Base-by-base conservation (phyloP, 2,329 filamentous ascomycete species). In the Arthrinium puccinioides region DNA sequence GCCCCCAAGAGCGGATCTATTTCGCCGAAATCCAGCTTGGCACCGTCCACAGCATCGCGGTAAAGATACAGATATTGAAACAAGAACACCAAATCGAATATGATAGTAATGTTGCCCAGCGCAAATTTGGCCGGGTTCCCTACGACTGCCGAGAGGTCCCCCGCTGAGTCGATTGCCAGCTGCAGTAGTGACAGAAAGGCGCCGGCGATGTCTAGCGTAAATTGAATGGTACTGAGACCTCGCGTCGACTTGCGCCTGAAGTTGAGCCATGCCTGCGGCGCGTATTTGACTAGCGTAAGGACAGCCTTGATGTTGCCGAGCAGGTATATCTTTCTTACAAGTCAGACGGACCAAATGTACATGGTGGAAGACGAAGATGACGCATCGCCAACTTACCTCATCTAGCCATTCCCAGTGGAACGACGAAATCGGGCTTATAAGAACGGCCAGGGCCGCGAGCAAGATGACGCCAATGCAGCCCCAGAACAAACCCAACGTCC, bases 71-170 rank as follows among this genome's bases (percentile, higher is more conserved):
- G 37, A 13, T 38, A 26, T 31, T 41, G 39, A 21, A 37, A 34
- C 13, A 41, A 33, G 21, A 26, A 37, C 5, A 38, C 10, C 4
- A 41, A 15, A 28, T 41, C 36, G 30, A 41, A 41, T 20, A 41
- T 28, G 7, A 41, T 27, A 14, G 39, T 41, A 30, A 41, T 31
- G 11, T 41, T 41, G 25, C 34, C 39, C 18, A 41, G 32, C 6
- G 36, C 39, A 14, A 41, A 38, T 31, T 41, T 41, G 26, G 39
- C 39, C 16, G 39, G 39, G 36, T 41, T 41, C 8, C 23, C 39
- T 30, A 32, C 24, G 11, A 41, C 30, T 3, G 32, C 36, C 3
- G 36, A 34, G 3, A 30, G 13, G 23, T 38, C 25, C 21, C 37
- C 39, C 3, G 30, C 20, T n/a, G 25, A 8, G 25, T 27, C 25